Evolutionary conservation across 306 rosid species (phyloP).

Genomic region (Boehmeria nivea): DNA sequence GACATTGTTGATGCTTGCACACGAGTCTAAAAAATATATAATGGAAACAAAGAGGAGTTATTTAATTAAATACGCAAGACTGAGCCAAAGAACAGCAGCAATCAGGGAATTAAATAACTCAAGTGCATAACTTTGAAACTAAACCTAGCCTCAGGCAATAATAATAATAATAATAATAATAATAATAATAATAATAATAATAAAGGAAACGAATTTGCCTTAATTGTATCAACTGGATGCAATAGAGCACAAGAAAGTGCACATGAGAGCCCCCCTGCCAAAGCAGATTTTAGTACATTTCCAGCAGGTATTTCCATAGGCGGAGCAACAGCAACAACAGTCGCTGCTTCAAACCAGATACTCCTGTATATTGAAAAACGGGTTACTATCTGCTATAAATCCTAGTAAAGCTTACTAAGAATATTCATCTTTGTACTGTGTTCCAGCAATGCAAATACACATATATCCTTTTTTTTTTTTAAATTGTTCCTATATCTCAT

Average conservation of each 20-base stretch:
- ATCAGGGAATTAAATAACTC: background rate
- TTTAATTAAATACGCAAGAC: no score
- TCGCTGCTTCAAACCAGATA: slow-evolving; percentile 99
- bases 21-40: slow-evolving; percentile 61
- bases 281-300: slow-evolving; percentile 92
- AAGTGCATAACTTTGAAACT: background rate
- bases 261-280: slow-evolving; percentile 99
- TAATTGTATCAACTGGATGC: slow-evolving; percentile 89
- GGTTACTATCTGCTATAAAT: slow-evolving; percentile 21
- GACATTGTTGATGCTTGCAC: slow-evolving; percentile 87
- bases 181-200: background rate
- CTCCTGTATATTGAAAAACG: slow-evolving; percentile 55
- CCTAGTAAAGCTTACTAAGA: slow-evolving; percentile 1
- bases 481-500: slow-evolving; percentile 4
- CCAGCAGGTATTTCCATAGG: slow-evolving; percentile 88
- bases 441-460: background rate
- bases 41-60: slow-evolving; percentile 20
- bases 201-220: slow-evolving; percentile 48
- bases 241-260: slow-evolving; percentile 87
- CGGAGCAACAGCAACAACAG: slow-evolving; percentile 98
- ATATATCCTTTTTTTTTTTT: background rate
- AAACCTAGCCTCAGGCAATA: background rate
- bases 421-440: background rate
- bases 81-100: background rate
- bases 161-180: background rate